Conservation (phyloP, 345 rosid genomes). For the Trapa bicornis region DNA sequence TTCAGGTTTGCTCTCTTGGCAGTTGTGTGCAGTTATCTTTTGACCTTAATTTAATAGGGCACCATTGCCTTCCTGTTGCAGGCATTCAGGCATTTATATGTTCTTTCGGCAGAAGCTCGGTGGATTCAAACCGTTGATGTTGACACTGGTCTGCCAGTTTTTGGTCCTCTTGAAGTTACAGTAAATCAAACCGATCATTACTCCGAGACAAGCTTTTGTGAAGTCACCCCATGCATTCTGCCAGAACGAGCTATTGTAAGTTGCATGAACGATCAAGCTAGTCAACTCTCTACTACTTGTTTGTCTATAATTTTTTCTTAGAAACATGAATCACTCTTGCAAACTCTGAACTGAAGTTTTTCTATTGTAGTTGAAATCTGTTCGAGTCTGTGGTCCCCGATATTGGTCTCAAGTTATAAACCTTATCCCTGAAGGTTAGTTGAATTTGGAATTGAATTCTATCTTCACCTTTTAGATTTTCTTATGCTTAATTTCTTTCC, state of each 20-base stretch:
- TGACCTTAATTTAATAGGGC: neutral
- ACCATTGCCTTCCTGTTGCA: constrained; percentile 18
- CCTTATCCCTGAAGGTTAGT: constrained; percentile 70
- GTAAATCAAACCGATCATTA: constrained; percentile 70
- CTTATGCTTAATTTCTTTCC: too few relatives aligned
- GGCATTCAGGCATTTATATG: constrained; percentile 97
- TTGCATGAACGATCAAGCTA: constrained; percentile 2
- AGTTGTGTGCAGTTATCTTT: neutral
- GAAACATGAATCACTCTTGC: constrained; percentile 5
- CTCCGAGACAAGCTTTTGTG: constrained; percentile 78
- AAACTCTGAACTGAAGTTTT: constrained; percentile 5
- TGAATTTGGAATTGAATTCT: neutral
- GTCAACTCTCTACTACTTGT: neutral
- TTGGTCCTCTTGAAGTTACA: constrained; percentile 82
- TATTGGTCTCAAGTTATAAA: constrained; percentile 92
- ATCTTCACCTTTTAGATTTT: constrained; percentile 6
- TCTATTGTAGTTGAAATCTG: constrained; percentile 57
- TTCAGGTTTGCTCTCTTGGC: neutral
- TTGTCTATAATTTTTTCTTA: neutral
- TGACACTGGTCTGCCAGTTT: constrained; percentile 88
- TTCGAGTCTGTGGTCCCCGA: constrained; percentile 87
- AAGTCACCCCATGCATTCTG: constrained; percentile 84
- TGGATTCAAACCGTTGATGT: constrained; percentile 96
- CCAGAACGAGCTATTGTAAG: constrained; percentile 96
- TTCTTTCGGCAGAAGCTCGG: constrained; percentile 92